Percentiles rank a stretch among this genome's conserved stretches.
These are phyloP conservation scores for Melampsora larici-populina DNA, from an alignment of 1,284 basidiomycete species.

Conservation along the genomic window DNA sequence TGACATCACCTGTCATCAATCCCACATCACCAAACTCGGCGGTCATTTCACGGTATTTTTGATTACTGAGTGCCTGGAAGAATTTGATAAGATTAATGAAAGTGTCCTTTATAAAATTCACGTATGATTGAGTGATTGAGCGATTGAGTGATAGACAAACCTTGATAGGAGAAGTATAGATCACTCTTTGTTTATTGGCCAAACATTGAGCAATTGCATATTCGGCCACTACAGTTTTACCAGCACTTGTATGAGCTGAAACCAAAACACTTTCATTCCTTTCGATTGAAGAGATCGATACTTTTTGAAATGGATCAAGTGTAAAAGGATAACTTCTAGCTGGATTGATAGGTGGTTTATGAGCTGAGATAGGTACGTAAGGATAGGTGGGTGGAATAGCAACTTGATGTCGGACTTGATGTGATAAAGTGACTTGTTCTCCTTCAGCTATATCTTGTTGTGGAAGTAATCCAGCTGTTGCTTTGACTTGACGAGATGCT, in stretches of 20 bases:
- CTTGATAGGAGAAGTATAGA: constrained; percentile 99
- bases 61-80: constrained; percentile 84
- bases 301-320: constrained; percentile 95
- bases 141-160: constrained; percentile 60
- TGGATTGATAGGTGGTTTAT: constrained; percentile 86
- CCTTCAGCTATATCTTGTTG: not conserved
- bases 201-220: constrained; percentile 98
- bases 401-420: constrained; percentile 78
- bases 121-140: too few species aligned
- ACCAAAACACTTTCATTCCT: constrained; percentile 96
- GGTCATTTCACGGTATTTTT: constrained; percentile 97
- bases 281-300: constrained; percentile 91
- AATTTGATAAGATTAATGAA: constrained; percentile 45
- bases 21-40: constrained; percentile 97
- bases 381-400: constrained; percentile 88
- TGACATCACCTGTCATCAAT: constrained; percentile 99
- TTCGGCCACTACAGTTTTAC: constrained; percentile 98
- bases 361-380: constrained; percentile 85
- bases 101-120: not conserved
- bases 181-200: constrained; percentile 86
- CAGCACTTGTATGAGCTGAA: constrained; percentile 97
- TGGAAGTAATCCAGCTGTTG: constrained; percentile 15
- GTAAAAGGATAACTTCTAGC: constrained; percentile 91
- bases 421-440: constrained; percentile 26
- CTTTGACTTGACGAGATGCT: constrained; percentile 42